Base-by-base conservation (phyloP, 1,139 yeast genomes). In the Candida sanyaensis region DNA sequence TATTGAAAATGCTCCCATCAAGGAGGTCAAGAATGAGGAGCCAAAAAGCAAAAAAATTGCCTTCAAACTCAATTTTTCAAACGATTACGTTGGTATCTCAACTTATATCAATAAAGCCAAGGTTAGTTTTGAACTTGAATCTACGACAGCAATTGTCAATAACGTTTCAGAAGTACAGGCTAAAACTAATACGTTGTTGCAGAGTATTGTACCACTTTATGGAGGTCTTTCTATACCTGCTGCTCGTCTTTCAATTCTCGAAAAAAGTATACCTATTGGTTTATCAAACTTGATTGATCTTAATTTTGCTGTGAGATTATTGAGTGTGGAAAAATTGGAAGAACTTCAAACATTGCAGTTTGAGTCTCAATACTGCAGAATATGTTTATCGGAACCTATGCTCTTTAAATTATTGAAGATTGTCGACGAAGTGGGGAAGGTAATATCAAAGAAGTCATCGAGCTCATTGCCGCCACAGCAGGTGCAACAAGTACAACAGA, bases 341-440 rank as follows among this genome's bases (percentile, higher is more conserved):
- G 49, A 48, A 8, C 48, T 50, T 9, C 80, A 77, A 50, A 69
- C 81, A 0, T 64, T 86, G 7, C 87, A 84, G 53, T 61, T 86
- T 1, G 83, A 78, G 50, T 82, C 88, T 1, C 77, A 80, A 13
- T 77, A 77, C 56, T 80, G 81, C 47, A 69, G 91, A 33, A 56
- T 84, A 4, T 79, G 84, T 51, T 60, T 85, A 32, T 81, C 83
- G 47, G 81, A 88, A 0, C 70, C 71, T 10, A 71, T 80, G 0
- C 52, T 83, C 7, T 67, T 77, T n/a, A 69, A 70, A 37, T 38
- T 79, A 5, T 48, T 80, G 0, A 50, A 49, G 24, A 50, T 65
- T 23, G 43, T 54, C 26, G 69, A 66, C 45, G 52, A 52, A n/a
- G 29, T 55, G 21, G 24, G 27, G 11, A 48, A 49, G 30, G 31